Evolutionary conservation across 176 grass and related monocot species (phyloP).

Genomic region (Coix lacrymajobi): DNA sequence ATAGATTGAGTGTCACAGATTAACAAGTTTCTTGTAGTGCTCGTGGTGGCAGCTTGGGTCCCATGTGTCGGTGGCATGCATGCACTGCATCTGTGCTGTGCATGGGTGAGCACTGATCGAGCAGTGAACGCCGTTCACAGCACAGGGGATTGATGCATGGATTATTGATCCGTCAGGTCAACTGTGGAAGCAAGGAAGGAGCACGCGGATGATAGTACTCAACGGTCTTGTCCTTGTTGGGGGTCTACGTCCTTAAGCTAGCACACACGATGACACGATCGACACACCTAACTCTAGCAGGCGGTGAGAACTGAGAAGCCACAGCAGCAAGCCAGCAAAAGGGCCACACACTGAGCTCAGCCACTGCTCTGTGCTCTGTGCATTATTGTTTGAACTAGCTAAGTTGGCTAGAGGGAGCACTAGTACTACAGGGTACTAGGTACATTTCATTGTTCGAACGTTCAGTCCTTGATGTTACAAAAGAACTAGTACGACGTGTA

Average conservation of each 20-base stretch:
- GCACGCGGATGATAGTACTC: not conserved
- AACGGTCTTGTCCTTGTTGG: constrained; percentile 17
- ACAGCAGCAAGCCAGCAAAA: too few species aligned
- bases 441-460: not conserved
- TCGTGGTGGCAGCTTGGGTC: not conserved
- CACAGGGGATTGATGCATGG: not conserved
- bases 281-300: too few species aligned
- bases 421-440: not conserved
- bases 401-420: not conserved
- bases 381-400: not conserved
- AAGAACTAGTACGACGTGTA: too few species aligned
- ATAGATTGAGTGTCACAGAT: too few species aligned
- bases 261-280: too few species aligned
- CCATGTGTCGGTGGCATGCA: not conserved
- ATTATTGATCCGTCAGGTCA: not conserved
- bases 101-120: not conserved
- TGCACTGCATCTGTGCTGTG: not conserved
- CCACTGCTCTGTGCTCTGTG: not conserved
- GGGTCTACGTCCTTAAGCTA: not conserved
- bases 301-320: not conserved
- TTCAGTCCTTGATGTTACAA: not conserved
- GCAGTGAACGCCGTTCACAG: not conserved
- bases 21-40: too few species aligned
- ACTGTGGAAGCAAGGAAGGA: not conserved
- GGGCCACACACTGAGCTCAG: not conserved